phyloP scores from a whole-genome alignment of 176 grass and related monocot species.

The Triticum dicoccoides region DNA sequence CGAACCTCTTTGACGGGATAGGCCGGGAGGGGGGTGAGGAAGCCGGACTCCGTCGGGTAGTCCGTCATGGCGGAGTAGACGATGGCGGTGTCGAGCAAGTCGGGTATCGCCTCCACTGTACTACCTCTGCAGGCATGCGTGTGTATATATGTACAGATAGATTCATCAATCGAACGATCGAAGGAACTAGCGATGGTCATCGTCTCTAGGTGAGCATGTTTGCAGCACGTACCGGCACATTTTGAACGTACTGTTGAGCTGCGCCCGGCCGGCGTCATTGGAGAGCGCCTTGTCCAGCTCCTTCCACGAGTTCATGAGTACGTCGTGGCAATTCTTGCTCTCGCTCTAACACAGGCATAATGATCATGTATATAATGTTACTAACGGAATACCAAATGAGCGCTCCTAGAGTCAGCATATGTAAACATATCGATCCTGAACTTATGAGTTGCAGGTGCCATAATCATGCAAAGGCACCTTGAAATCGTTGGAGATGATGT shows the following conservation, averaged over 20 bases:
- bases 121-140: conserved; percentile 13
- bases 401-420: neutral
- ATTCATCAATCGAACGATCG: neutral
- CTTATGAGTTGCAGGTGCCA: neutral
- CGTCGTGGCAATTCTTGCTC: conserved; percentile 45
- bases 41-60: conserved; percentile 48
- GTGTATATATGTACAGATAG: neutral
- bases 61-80: conserved; percentile 52
- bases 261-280: conserved; percentile 3
- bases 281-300: conserved; percentile 18
- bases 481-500: conserved; percentile 43
- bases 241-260: conserved; percentile 39
- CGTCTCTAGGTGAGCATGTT: neutral
- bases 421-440: neutral
- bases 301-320: conserved; percentile 46
- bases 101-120: neutral
- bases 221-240: conserved; percentile 32
- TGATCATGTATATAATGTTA: neutral
- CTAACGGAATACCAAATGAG: neutral
- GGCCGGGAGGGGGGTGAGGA: conserved; percentile 49
- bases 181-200: neutral
- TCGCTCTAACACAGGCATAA: conserved; percentile 28
- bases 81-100: conserved; percentile 24
- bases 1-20: conserved; percentile 43
- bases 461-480: conserved; percentile 16